Evolutionary conservation across 2,329 filamentous ascomycete genomes (phyloP).

Genomic region (Beauveria sp.): DNA sequence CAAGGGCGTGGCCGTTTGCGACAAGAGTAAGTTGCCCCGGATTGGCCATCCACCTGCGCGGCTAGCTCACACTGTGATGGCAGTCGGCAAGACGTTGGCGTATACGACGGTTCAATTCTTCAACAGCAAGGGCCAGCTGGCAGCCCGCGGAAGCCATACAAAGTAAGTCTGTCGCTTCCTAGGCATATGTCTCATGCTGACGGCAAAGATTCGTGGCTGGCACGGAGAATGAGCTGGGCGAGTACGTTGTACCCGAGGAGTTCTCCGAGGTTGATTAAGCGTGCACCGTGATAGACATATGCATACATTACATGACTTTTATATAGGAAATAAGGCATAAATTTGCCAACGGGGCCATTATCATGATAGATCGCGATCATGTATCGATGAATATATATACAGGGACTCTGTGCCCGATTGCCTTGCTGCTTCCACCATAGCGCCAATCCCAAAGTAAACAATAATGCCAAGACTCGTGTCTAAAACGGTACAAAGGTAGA

Average conservation of each 20-base stretch:
- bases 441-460: neutral
- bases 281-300: neutral
- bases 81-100: constrained; percentile 57
- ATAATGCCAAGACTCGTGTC: neutral
- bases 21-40: constrained; percentile 44
- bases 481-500: neutral
- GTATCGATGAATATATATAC: neutral
- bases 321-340: neutral
- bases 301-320: neutral
- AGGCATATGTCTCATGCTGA: constrained; percentile 7
- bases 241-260: constrained; percentile 29
- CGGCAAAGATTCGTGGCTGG: constrained; percentile 33
- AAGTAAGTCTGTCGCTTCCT: constrained; percentile 38
- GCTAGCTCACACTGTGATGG: neutral
- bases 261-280: constrained; percentile 26
- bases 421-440: neutral
- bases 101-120: constrained; percentile 53
- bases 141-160: constrained; percentile 57
- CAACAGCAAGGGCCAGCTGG: constrained; percentile 51
- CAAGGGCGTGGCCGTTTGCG: constrained; percentile 49
- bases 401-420: too few relatives aligned
- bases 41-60: too few relatives aligned
- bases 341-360: neutral
- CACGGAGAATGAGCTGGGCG: constrained; percentile 28
- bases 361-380: neutral